Conservation (phyloP, 2,329 filamentous ascomycete genomes). For the Aspergillus ustus region DNA sequence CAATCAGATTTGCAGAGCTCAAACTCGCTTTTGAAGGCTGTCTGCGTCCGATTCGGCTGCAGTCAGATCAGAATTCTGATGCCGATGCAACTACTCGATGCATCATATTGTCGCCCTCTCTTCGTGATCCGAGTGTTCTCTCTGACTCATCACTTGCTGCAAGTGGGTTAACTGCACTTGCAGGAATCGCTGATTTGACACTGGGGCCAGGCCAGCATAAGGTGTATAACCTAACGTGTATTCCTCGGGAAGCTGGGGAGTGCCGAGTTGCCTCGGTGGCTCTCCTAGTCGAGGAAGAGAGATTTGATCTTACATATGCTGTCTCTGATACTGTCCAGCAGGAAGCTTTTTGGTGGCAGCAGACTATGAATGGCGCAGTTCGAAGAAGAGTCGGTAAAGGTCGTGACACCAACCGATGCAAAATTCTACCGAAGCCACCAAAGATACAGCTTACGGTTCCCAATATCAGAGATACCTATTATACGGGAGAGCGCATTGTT, state of each 20-base stretch:
- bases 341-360: slow-evolving; percentile 49
- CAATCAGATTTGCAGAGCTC: slow-evolving; percentile 55
- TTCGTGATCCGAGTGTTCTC: slow-evolving; percentile 39
- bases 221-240: slow-evolving; percentile 72
- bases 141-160: slow-evolving; percentile 38
- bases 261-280: slow-evolving; percentile 68
- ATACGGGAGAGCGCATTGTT: slow-evolving; percentile 77
- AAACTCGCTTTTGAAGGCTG: slow-evolving; percentile 59
- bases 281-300: slow-evolving; percentile 65
- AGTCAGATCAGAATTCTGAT: slow-evolving; percentile 36
- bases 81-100: slow-evolving; percentile 28
- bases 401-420: slow-evolving; percentile 61
- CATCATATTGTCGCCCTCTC: slow-evolving; percentile 38
- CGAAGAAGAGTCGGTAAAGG: slow-evolving; percentile 49
- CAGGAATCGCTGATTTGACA: slow-evolving; percentile 66
- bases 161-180: slow-evolving; percentile 47
- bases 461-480: slow-evolving; percentile 72
- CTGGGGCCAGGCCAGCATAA: slow-evolving; percentile 69
- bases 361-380: slow-evolving; percentile 39
- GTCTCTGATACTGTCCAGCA: slow-evolving; percentile 50
- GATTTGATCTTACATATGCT: slow-evolving; percentile 70
- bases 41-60: slow-evolving; percentile 48
- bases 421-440: slow-evolving; percentile 84
- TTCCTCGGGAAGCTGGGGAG: slow-evolving; percentile 81
- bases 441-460: slow-evolving; percentile 79